Base-by-base conservation (phyloP, 257 asterid species). In the Solanum verrucosum region DNA sequence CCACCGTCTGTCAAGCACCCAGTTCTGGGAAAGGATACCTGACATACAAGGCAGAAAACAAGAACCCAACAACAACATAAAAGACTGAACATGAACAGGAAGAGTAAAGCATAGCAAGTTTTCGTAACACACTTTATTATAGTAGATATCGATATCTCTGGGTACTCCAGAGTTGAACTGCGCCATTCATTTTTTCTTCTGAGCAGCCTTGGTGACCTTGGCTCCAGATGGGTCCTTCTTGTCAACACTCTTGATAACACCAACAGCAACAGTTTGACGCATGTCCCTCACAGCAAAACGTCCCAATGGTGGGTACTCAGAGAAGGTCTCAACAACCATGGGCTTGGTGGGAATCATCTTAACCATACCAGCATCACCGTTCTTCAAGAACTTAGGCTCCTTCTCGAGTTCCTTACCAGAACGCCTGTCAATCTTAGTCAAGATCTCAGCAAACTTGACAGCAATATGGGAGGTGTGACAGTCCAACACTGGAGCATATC, bases 311-410 rank as follows among this genome's bases (percentile, higher is more conserved):
- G 95, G 95, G 91, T 94, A 94, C 89, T 90, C 92, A 0, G 94
- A 63, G 86, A 95, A 95, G 0, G 98, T 93, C 67, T 95, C 98
- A 46, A 94, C 98, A 16, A 94, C 98, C 98, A 93, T 94, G 46
- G 96, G 96, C 91, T 94, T 94, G 91, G 98, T 93, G 14, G 98
- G 98, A 89, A 95, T 34, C 98, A 95, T 95, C 95, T 95, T 95
- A n/a, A 95, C 93, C 15, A 93, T 65, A 40, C 96, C 98, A 15
- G 96, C 94, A 89, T 93, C 98, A 87, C 98, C 98, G 2, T 94
- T 94, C 92, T 94, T 95, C 92, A 94, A 87, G 92, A 94, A 94
- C 91, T 94, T 93, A 63, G 95, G 96, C 89, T 94, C 96, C 91
- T 92, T 93, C 96, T 94, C 98, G 0, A 93, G 88, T 87, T 94